Percentiles rank a stretch among this genome's conserved stretches.
phyloP scores from a whole-genome alignment of 768 basidiomycete genomes.

The Russula abietina region DNA sequence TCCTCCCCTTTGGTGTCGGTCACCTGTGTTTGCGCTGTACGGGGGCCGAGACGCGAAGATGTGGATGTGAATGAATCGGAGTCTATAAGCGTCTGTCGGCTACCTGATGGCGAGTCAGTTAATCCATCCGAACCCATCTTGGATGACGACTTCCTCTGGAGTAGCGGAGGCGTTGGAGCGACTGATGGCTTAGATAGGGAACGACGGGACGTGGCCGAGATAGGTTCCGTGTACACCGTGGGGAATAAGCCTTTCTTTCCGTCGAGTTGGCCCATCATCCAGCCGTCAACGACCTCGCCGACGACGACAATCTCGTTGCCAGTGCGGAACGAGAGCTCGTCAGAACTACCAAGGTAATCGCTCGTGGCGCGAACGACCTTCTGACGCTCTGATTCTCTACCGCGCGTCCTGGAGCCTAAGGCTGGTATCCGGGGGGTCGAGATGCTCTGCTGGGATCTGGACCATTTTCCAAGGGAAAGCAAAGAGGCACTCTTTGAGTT shows the following conservation, averaged over 20 bases:
- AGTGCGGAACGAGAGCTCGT: slow-evolving; percentile 69
- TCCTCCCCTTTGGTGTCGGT: slow-evolving; percentile 26
- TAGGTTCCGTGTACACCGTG: slow-evolving; percentile 57
- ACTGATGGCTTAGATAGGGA: slow-evolving; percentile 28
- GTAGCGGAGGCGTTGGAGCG: slow-evolving; percentile 3
- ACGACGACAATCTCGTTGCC: slow-evolving; percentile 74
- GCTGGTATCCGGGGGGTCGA: slow-evolving; percentile 14
- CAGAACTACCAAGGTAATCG: slow-evolving; percentile 67
- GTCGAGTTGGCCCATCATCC: slow-evolving; percentile 81
- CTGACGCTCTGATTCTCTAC: slow-evolving; percentile 11
- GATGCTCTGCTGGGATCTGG: slow-evolving; percentile 15
- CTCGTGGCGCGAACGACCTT: slow-evolving; percentile 61
- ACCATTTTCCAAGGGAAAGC: slow-evolving; percentile 21
- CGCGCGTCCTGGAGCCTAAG: slow-evolving; percentile 34
- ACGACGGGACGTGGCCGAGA: slow-evolving; percentile 32
- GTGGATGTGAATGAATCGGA: slow-evolving; percentile 41
- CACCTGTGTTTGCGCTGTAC: slow-evolving; percentile 35
- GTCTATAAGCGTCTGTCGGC: slow-evolving; percentile 20
- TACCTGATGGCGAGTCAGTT: slow-evolving; percentile 14
- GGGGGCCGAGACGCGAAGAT: slow-evolving; percentile 41
- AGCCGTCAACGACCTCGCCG: slow-evolving; percentile 78
- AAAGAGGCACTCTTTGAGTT: slow-evolving; percentile 11
- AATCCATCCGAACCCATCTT: not conserved
- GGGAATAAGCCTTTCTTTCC: slow-evolving; percentile 81
- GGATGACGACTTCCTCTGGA: slow-evolving; percentile 15